Evolutionary conservation across 2,329 filamentous ascomycete species (phyloP), one percentile per base, ranked within the genome.

Genomic region (Fusarium euwallaceae): DNA sequence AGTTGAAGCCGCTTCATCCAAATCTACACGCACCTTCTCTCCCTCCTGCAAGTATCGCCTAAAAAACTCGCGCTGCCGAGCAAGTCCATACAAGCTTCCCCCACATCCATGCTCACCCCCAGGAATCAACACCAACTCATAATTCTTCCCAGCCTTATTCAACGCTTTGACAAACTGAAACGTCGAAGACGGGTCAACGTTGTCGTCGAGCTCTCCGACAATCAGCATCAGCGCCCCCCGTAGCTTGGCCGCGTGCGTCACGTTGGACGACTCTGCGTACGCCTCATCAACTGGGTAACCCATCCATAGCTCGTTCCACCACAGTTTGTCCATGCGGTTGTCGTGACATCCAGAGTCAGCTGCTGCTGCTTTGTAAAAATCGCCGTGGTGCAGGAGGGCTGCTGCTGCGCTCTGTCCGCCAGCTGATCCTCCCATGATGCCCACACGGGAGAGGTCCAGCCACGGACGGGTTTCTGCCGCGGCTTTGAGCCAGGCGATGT

Each of bases 301-400:
- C 79, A 82, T 81, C 77, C 78, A 82, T 48, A 78, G 60, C 62
- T 82, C 80, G 29, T 78, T 81, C 80, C 80, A 82, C 74, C 77
- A 78, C 10, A 81, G 20, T 63, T 78, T 77, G 43, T 79, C 79
- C 76, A 82, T 77, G 2, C 80, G 78, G 20, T 82, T 81, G 22
- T 82, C 80, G 60, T 82, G 79, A 6, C 76, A 79, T 3, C 80
- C 80, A 10, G 77, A 75, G 48, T 79, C 75, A 14, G 80, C 76
- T 6, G 75, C 68, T 0, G 78, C 80, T 1, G 73, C 79, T 41
- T 73, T 79, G 62, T 80, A 82, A 36, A 82, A 82, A 41, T 75
- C 72, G 20, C 69, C 55, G 55, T 81, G 78, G 41, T 79, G 77
- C 8, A 82, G 60, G 41, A 82, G 71, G 1, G 71, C 80, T 12